A percentile compares a stretch with the other conserved stretches of the same genome.
Conservation (phyloP, 331 rosid species). For the Acacia concinna region DNA sequence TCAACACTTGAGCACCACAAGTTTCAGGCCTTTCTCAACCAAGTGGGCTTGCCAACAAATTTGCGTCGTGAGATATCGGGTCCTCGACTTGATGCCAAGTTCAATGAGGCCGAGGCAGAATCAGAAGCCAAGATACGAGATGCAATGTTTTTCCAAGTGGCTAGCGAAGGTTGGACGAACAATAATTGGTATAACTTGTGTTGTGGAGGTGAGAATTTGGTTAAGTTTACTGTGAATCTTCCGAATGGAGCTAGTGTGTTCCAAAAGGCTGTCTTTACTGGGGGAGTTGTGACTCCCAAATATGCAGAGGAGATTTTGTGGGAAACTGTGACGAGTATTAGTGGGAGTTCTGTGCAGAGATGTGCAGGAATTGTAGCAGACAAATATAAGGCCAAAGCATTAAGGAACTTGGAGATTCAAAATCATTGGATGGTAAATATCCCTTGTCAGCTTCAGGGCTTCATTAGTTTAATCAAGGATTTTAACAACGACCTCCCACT, state of each 20-base stretch:
- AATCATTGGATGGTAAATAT: constrained; percentile 89
- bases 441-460: constrained; percentile 80
- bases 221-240: constrained; percentile 63
- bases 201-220: constrained; percentile 59
- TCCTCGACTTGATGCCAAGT: constrained; percentile 72
- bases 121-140: constrained; percentile 76
- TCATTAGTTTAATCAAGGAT: constrained; percentile 75
- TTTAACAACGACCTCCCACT: constrained; percentile 62
- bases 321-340: constrained; percentile 50
- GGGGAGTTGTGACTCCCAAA: constrained; percentile 53
- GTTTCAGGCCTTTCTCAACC: constrained; percentile 65
- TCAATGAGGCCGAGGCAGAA: constrained; percentile 54
- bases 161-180: constrained; percentile 70
- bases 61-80: constrained; percentile 63
- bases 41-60: constrained; percentile 63
- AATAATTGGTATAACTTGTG: constrained; percentile 38
- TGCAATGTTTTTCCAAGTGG: constrained; percentile 74
- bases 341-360: constrained; percentile 60
- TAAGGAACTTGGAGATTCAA: constrained; percentile 77
- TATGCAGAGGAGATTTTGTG: constrained; percentile 82
- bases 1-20: constrained; percentile 71
- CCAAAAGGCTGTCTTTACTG: constrained; percentile 56
- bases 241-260: constrained; percentile 74
- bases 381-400: constrained; percentile 75
- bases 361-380: constrained; percentile 82